These are phyloP conservation scores for Podospora pseudoanserina DNA, from an alignment of 495 filamentous ascomycete species.

Conservation along the genomic window DNA sequence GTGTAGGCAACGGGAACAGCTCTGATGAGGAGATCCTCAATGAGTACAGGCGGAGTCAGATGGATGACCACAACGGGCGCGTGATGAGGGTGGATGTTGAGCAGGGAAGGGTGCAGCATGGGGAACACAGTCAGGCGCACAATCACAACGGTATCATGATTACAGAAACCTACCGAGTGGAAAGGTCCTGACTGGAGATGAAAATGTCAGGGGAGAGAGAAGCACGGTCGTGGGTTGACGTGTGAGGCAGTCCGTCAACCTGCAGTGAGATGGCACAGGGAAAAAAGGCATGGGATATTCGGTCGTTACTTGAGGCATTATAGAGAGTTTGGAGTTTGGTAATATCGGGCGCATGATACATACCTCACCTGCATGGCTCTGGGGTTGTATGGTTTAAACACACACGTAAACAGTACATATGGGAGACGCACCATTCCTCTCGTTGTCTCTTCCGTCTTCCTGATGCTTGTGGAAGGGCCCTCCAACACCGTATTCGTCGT, in stretches of 20 bases:
- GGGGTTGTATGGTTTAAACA: neutral
- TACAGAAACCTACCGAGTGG: conserved; percentile 12
- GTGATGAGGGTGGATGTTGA: neutral
- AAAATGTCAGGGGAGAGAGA: neutral
- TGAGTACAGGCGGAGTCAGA: conserved; percentile 10
- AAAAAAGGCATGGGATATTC: neutral
- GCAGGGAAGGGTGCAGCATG: neutral
- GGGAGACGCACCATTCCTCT: neutral
- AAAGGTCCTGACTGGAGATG: conserved; percentile 5
- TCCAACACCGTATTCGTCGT: no score
- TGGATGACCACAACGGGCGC: neutral
- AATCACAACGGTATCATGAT: conserved; percentile 11
- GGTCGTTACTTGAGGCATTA: neutral
- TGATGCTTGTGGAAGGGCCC: neutral
- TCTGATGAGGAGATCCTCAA: conserved; percentile 15
- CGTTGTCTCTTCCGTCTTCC: neutral
- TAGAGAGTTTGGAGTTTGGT: neutral
- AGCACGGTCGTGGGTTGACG: neutral
- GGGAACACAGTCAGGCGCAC: neutral
- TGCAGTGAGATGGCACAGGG: neutral
- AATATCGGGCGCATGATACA: neutral
- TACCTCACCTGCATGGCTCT: neutral
- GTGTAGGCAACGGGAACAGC: neutral
- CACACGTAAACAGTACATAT: neutral
- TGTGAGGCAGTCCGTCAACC: neutral